Evolutionary conservation across 768 basidiomycete genomes (phyloP).

Genomic region (Strobilomyces dryophilus): DNA sequence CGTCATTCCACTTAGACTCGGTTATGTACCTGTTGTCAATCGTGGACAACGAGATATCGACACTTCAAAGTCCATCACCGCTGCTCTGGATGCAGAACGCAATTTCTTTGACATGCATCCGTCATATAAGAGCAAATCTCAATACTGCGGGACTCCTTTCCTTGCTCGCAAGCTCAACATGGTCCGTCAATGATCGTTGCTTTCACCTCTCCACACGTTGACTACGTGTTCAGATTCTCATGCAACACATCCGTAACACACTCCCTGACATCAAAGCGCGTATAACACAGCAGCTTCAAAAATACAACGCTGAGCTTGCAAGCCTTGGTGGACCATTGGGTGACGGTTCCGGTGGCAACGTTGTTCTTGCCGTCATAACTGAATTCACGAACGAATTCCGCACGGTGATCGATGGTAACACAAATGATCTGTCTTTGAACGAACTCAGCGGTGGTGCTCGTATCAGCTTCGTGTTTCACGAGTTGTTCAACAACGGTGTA

Average conservation of each 20-base stretch:
- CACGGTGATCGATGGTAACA: constrained; percentile 94
- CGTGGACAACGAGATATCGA: constrained; percentile 98
- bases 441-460: constrained; percentile 98
- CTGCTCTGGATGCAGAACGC: constrained; percentile 85
- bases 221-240: constrained; percentile 67
- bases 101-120: constrained; percentile 93
- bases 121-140: constrained; percentile 89
- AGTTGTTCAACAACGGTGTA: constrained; percentile 95
- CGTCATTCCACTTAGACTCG: constrained; percentile 91
- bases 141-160: constrained; percentile 97
- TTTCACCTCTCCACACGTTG: not conserved
- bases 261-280: constrained; percentile 98
- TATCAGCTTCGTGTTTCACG: constrained; percentile 99
- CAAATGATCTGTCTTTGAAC: constrained; percentile 90
- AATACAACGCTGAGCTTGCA: constrained; percentile 79
- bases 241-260: constrained; percentile 97
- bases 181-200: constrained; percentile 41
- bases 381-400: constrained; percentile 98
- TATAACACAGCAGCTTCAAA: constrained; percentile 86
- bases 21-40: constrained; percentile 98
- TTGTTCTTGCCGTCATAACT: constrained; percentile 96
- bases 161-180: constrained; percentile 93
- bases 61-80: constrained; percentile 72
- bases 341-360: constrained; percentile 81
- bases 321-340: constrained; percentile 85